Base-by-base conservation (phyloP, 1,284 basidiomycete species). In the Pisolithus thermaeus region DNA sequence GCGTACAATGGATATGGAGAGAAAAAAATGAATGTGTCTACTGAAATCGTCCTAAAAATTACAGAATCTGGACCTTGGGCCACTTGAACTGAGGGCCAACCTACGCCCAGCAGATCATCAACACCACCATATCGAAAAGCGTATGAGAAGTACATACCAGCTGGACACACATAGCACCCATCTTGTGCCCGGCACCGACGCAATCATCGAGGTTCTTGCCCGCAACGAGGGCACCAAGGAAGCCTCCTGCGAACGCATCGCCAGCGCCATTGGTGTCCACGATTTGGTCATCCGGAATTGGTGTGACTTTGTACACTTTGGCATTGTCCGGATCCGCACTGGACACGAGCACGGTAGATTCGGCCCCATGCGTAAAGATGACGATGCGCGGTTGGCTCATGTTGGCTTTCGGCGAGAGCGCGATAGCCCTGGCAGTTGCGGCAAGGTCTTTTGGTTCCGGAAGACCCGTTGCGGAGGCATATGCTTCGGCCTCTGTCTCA, bases 201-300 rank as follows among this genome's bases (percentile, higher is more conserved):
- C 81, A 81, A 68, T 92, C 84, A 39, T 90, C 86, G 46, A 95
- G 66, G 43, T 65, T 72, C 79, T 93, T 97, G 23, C 92, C 94
- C 40, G 81, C 70, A 47, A 93, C 84, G 49, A 85, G 78, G 1
- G 89, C 95, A 47, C 91, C 97, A 47, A 98, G 69, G 77, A 98
- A 95, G 46, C 92, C 97, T 56, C 97, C 97, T n/a, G 94, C 93
- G 62, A 99, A 99, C 48, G 93, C 94, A 70, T 99, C 97, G 48
- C 97, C 97, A n/a, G 97, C 97, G 49, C 92, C 97, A 73, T 99
- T 99, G 52, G 97, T 99, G 72, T 99, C 97, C 53, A 97, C 86
- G 61, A 99, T 96, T 68, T 87, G 68, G 52, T 79, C 79, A 58
- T 77, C 75, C 48, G 71, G 63, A 56, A 97, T 76, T 47, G 80